Evolutionary conservation across 1,284 basidiomycete species (phyloP), one percentile per base, ranked within the genome.

Genomic region (Trametes sp.): DNA sequence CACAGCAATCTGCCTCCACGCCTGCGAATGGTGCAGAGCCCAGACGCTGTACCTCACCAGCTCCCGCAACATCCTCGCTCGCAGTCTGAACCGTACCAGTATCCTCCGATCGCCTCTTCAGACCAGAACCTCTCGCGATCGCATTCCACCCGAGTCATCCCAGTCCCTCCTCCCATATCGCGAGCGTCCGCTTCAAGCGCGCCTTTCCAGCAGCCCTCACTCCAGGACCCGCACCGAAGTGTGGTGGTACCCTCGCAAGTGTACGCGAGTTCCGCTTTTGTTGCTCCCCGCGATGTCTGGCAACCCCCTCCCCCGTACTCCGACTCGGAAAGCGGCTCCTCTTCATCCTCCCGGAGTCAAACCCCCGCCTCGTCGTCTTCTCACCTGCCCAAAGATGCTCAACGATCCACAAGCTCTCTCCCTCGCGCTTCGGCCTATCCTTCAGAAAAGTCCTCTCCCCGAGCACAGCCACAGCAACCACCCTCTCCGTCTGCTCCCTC

Each of bases 291-390:
- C 38, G 51, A 61, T 19, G 16, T 54, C 16, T 67, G 65, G 70
- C 65, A 62, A 33, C 62, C 63, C 14, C 68, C 59, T 13, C 63
- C 68, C 7, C 59, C 63, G 10, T 70, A 70, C 23, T 54, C 63
- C 42, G 61, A 64, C 57, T 69, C 67, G 13, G 67, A 66, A 21
- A 64, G 60, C 38, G 68, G 66, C 29, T 63, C 61, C 23, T 62
- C 57, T n/a, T 63, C 67, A 3, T 65, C 65, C 5, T 67, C 65
- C 8, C 42, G 61, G 33, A 63, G 62, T 16, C 68, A 66, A 33
- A 69, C 71, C n/a, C 71, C 68, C n/a, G 59, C 58, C 1, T 62
- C 63, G 21, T 65, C 68, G 9, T 67, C 68, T 14, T 56, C 61
- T 0, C 59, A 58, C 33, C 24, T 63, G 19, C 63, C 61, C n/a